These are phyloP conservation scores for Cyclocybe aegerita DNA, from an alignment of 768 basidiomycete species.

Conservation along the genomic window DNA sequence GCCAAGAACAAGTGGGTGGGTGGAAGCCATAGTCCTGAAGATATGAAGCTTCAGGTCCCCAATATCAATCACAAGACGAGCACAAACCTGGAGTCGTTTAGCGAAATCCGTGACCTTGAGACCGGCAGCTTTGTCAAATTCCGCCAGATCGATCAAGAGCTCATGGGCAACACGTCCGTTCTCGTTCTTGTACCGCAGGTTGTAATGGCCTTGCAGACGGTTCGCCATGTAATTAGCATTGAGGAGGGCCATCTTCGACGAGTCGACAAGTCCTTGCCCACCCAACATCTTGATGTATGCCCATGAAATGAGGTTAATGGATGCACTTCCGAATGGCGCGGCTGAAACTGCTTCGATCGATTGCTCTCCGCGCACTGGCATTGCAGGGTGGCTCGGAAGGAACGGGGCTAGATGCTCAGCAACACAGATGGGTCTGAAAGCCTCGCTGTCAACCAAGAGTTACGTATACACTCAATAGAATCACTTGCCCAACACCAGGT, in stretches of 20 bases:
- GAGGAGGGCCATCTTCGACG: slow-evolving; percentile 85
- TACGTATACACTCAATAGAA: neutral
- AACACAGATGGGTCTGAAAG: slow-evolving; percentile 81
- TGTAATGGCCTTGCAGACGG: slow-evolving; percentile 83
- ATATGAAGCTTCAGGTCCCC: neutral
- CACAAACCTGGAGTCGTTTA: slow-evolving; percentile 81
- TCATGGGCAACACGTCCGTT: slow-evolving; percentile 96
- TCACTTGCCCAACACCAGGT: slow-evolving; percentile 83
- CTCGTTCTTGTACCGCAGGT: slow-evolving; percentile 82
- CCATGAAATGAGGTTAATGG: slow-evolving; percentile 96
- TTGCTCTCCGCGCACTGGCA: slow-evolving; percentile 62
- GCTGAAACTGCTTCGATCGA: slow-evolving; percentile 89
- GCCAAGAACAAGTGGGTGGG: slow-evolving; percentile 98
- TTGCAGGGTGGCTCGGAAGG: slow-evolving; percentile 83
- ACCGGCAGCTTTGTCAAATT: slow-evolving; percentile 89
- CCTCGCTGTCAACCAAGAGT: slow-evolving; percentile 5
- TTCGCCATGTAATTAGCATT: slow-evolving; percentile 98
- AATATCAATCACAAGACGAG: neutral
- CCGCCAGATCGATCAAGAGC: slow-evolving; percentile 90
- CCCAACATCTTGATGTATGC: slow-evolving; percentile 99
- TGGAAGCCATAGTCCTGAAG: slow-evolving; percentile 87
- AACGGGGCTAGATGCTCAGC: slow-evolving; percentile 93
- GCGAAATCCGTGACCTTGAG: slow-evolving; percentile 95
- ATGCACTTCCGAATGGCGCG: slow-evolving; percentile 92
- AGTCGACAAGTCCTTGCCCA: slow-evolving; percentile 81